Percentiles rank a stretch among this genome's conserved stretches.
phyloP scores from a whole-genome alignment of 2,329 filamentous ascomycete species.

The Botrytis fabae region DNA sequence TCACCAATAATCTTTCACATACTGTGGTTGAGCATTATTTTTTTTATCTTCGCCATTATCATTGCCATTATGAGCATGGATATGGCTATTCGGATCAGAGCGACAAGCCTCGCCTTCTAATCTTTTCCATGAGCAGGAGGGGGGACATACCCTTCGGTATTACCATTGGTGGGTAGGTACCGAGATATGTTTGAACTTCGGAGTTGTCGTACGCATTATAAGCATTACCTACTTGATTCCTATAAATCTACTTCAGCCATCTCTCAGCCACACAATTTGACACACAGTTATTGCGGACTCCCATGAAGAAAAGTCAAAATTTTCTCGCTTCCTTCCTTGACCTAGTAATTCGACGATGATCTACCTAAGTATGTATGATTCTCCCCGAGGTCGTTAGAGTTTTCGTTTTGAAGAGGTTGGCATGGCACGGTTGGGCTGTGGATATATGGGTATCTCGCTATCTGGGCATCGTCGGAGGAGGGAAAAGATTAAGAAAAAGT shows the following conservation, averaged over 20 bases:
- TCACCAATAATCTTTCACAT: conserved; percentile 2
- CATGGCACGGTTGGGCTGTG: conserved; percentile 15
- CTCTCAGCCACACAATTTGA: conserved; percentile 13
- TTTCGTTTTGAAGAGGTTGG: conserved; percentile 13
- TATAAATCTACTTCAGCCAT: not conserved
- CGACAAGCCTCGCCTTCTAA: not conserved
- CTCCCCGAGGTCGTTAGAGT: not conserved
- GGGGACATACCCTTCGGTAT: not conserved
- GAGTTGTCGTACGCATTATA: not conserved
- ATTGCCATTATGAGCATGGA: not conserved
- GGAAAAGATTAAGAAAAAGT: conserved; percentile 7
- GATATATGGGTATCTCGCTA: conserved; percentile 11
- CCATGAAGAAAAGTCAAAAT: conserved; percentile 9
- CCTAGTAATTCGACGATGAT: not conserved
- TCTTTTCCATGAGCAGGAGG: not conserved
- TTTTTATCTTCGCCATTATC: not conserved
- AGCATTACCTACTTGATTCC: conserved; percentile 11
- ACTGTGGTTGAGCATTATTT: conserved; percentile 2
- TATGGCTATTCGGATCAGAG: not conserved
- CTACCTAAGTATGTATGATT: not conserved
- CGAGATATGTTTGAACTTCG: not conserved
- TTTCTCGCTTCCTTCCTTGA: not conserved
- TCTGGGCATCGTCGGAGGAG: conserved; percentile 7
- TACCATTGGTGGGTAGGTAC: conserved; percentile 6
- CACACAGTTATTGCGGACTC: conserved; percentile 3